Percentiles rank a stretch among this genome's conserved stretches.
phyloP scores from a whole-genome alignment of 495 filamentous ascomycete species.

The Oidiodendron maius region DNA sequence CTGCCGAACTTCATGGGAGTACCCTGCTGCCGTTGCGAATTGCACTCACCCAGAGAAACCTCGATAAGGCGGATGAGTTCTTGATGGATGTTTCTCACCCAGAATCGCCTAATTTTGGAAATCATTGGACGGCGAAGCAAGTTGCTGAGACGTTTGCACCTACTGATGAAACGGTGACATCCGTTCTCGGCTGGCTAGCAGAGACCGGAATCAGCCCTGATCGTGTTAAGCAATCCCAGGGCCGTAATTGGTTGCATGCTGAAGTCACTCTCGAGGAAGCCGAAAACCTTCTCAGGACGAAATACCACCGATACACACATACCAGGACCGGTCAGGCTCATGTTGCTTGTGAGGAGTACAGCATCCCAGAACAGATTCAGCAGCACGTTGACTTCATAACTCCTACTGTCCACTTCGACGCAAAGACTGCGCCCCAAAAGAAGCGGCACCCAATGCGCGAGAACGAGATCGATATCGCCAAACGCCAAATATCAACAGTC shows the following conservation, averaged over 20 bases:
- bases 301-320: constrained; percentile 53
- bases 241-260: too few relatives aligned
- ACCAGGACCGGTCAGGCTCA: constrained; percentile 31
- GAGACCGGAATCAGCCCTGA: constrained; percentile 5
- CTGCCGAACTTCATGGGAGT: background rate
- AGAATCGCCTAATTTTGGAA: constrained; percentile 9
- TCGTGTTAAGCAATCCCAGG: constrained; percentile 5
- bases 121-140: constrained; percentile 10
- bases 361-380: constrained; percentile 42
- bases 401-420: constrained; percentile 18
- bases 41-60: constrained; percentile 41
- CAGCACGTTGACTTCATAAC: constrained; percentile 52
- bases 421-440: constrained; percentile 14
- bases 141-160: constrained; percentile 6
- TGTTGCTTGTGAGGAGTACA: constrained; percentile 33
- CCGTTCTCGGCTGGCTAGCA: constrained; percentile 4
- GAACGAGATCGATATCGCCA: constrained; percentile 7
- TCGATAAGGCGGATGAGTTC: constrained; percentile 41
- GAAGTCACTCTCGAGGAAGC: constrained; percentile 42
- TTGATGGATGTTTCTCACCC: constrained; percentile 39
- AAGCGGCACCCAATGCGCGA: background rate
- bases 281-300: constrained; percentile 49
- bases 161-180: background rate
- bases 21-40: constrained; percentile 36
- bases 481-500: constrained; percentile 3